Percentiles rank a stretch among this genome's conserved stretches.
Evolutionary conservation across 2,329 filamentous ascomycete species (phyloP).

Genomic region (Periglandula ipomoeae): DNA sequence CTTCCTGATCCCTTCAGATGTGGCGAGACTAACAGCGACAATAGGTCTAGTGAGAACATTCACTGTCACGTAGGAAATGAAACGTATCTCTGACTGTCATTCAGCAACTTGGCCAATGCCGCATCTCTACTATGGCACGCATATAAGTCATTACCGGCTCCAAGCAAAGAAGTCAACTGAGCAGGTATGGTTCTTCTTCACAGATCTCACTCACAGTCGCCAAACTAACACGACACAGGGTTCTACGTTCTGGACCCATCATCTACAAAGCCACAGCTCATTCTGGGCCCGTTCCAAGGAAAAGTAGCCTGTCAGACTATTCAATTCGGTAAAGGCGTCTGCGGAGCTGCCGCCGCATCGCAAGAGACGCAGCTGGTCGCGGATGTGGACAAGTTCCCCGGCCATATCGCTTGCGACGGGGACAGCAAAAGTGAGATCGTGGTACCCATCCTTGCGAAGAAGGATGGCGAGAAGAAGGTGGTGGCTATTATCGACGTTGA

Average conservation of each 20-base stretch:
- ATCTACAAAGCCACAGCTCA: constrained; percentile 41
- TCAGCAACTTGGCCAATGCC: constrained; percentile 66
- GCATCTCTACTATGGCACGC: constrained; percentile 73
- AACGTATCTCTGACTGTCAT: neutral
- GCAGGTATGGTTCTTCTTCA: constrained; percentile 38
- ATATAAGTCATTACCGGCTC: constrained; percentile 60
- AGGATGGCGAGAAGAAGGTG: constrained; percentile 32
- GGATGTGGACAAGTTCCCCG: constrained; percentile 66
- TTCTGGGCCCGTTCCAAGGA: constrained; percentile 73
- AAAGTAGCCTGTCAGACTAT: constrained; percentile 76
- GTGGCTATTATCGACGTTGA: constrained; percentile 76
- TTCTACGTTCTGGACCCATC: constrained; percentile 61
- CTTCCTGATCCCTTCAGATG: neutral
- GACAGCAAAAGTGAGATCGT: constrained; percentile 74
- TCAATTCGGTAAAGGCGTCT: constrained; percentile 63
- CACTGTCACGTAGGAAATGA: neutral
- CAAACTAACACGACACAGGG: constrained; percentile 31
- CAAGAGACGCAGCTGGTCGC: constrained; percentile 54
- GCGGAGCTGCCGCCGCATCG: constrained; percentile 57
- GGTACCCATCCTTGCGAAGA: constrained; percentile 52
- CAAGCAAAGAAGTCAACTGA: constrained; percentile 67
- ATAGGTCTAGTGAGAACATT: constrained; percentile 14
- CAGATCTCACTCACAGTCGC: neutral
- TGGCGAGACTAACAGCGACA: neutral
- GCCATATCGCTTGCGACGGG: constrained; percentile 74